Evolutionary conservation across 1,284 basidiomycete genomes (phyloP).

Genomic region (Cystobasidium slooffiae): DNA sequence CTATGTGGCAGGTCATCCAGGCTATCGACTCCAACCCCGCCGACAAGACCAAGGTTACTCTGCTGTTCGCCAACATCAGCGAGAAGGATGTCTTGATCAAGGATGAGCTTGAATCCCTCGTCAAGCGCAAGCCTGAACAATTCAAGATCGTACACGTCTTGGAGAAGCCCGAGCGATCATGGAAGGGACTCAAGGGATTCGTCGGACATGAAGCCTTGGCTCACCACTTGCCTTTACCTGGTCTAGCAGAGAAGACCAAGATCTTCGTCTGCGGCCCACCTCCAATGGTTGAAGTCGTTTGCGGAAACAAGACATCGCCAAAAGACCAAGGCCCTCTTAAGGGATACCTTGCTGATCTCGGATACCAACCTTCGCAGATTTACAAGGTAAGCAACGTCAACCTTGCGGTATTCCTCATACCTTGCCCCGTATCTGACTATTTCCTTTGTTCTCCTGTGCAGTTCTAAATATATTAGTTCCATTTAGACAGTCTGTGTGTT

Average conservation of each 20-base stretch:
- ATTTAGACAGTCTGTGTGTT: too few species aligned
- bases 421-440: background rate
- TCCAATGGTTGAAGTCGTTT: conserved; percentile 67
- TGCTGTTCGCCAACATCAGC: conserved; percentile 89
- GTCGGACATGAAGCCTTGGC: conserved; percentile 73
- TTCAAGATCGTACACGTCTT: conserved; percentile 85
- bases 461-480: background rate
- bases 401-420: background rate
- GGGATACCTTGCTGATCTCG: conserved; percentile 82
- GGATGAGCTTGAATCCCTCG: conserved; percentile 53
- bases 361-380: conserved; percentile 62
- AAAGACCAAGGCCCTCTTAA: conserved; percentile 78
- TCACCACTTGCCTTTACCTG: conserved; percentile 72
- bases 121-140: conserved; percentile 54
- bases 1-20: conserved; percentile 60
- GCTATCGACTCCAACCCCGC: conserved; percentile 60
- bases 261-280: conserved; percentile 77
- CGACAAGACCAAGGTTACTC: conserved; percentile 94
- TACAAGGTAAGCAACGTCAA: conserved; percentile 31
- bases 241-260: conserved; percentile 77
- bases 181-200: conserved; percentile 66
- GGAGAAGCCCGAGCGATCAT: conserved; percentile 73
- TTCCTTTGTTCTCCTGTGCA: background rate
- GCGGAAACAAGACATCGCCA: conserved; percentile 60
- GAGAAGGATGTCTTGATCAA: conserved; percentile 75